Conservation (phyloP, 129 eudicot genomes). For the Flaveria trinervia region DNA sequence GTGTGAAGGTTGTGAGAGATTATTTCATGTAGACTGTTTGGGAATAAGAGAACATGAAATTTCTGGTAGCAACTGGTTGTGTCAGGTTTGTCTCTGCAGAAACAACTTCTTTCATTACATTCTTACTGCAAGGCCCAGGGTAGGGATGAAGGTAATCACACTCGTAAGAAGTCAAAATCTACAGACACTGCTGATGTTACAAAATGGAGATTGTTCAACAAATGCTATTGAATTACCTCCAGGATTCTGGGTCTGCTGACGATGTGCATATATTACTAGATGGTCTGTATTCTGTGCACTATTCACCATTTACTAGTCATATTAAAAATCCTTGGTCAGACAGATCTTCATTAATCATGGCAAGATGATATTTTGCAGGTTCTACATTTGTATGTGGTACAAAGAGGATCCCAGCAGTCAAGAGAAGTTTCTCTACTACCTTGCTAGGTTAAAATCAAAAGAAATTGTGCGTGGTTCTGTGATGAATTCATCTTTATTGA, state of each 20-base stretch:
- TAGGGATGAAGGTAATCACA: constrained; percentile 48
- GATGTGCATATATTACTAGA: constrained; percentile 76
- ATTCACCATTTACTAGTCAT: constrained; percentile 22
- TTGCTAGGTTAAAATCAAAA: constrained; percentile 75
- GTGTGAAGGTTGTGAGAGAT: constrained; percentile 76
- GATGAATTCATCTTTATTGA: constrained; percentile 55
- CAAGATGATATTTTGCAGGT: constrained; percentile 60
- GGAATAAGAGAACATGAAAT: constrained; percentile 72
- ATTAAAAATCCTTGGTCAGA: constrained; percentile 22
- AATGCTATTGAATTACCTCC: constrained; percentile 84
- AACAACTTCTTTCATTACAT: constrained; percentile 66
- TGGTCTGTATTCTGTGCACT: constrained; percentile 67
- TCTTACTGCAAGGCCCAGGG: constrained; percentile 66
- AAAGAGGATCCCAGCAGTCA: constrained; percentile 78
- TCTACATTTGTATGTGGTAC: constrained; percentile 93
- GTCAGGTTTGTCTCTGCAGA: constrained; percentile 77
- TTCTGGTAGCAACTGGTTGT: constrained; percentile 57
- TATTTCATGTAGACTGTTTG: constrained; percentile 75
- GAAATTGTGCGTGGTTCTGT: constrained; percentile 70
- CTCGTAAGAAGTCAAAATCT: constrained; percentile 45
- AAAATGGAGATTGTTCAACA: constrained; percentile 83
- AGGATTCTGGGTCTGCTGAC: constrained; percentile 79
- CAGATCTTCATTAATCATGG: constrained; percentile 6
- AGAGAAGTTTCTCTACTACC: constrained; percentile 55
- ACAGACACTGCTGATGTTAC: constrained; percentile 45